phyloP scores from a whole-genome alignment of 129 eudicot genomes.

The Lactuca sativa region DNA sequence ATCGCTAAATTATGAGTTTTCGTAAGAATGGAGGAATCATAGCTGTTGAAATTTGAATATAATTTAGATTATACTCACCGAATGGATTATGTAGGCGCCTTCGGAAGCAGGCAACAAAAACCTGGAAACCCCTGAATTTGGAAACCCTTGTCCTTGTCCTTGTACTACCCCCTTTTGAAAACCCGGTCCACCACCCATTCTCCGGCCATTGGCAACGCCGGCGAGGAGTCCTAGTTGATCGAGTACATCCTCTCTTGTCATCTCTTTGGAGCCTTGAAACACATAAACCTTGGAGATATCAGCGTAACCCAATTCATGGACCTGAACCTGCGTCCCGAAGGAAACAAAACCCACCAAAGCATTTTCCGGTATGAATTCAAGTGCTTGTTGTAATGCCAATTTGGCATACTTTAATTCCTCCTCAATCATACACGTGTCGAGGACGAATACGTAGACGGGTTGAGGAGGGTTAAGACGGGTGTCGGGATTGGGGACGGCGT shows the following conservation, averaged over 20 bases:
- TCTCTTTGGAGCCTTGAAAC: constrained; percentile 65
- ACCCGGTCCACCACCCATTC: constrained; percentile 31
- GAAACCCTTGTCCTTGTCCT: constrained; percentile 27
- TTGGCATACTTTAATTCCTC: constrained; percentile 68
- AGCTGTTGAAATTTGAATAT: neutral
- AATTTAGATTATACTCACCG: constrained; percentile 32
- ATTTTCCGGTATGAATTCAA: constrained; percentile 54
- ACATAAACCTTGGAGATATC: constrained; percentile 69
- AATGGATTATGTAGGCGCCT: constrained; percentile 56
- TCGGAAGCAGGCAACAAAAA: constrained; percentile 76
- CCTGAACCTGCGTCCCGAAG: constrained; percentile 78
- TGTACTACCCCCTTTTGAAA: constrained; percentile 33
- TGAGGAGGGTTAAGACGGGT: constrained; percentile 11
- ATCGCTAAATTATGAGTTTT: constrained; percentile 37
- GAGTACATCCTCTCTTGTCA: constrained; percentile 61
- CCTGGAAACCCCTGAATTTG: constrained; percentile 41
- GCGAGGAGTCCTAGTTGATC: constrained; percentile 56
- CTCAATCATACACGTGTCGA: constrained; percentile 73
- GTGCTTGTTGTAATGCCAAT: constrained; percentile 61
- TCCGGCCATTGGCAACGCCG: neutral
- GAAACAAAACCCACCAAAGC: constrained; percentile 75
- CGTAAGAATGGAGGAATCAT: neutral
- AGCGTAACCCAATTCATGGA: constrained; percentile 67
- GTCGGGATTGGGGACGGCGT: constrained; percentile 13
- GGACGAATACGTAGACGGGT: constrained; percentile 58